Percentiles rank a stretch among this genome's conserved stretches.
Conservation (phyloP, 352 stramenopile species). For the Pythium myriotylum region DNA sequence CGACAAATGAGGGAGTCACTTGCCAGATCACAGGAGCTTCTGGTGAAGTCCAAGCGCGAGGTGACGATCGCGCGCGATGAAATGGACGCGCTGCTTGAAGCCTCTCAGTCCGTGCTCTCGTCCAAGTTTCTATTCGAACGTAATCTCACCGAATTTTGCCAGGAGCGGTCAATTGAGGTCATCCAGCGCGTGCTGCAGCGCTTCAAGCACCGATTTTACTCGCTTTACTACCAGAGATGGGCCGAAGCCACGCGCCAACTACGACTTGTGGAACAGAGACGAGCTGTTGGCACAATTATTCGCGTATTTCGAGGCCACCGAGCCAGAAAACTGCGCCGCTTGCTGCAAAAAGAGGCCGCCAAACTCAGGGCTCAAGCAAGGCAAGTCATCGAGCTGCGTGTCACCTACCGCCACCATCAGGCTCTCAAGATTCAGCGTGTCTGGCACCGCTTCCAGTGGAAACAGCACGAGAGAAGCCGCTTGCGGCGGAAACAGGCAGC, state of each 20-base stretch:
- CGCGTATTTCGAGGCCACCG: conserved; percentile 49
- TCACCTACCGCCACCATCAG: conserved; percentile 49
- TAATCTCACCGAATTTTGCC: conserved; percentile 45
- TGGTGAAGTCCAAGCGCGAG: conserved; percentile 31
- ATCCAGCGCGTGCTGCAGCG: conserved; percentile 43
- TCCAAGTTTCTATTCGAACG: conserved; percentile 63
- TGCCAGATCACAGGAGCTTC: conserved; percentile 17
- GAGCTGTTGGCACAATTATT: conserved; percentile 34
- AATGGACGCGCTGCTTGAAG: conserved; percentile 33
- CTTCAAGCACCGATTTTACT: conserved; percentile 60
- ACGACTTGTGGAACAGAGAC: conserved; percentile 32
- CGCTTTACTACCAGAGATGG: conserved; percentile 49
- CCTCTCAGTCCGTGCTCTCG: conserved; percentile 44
- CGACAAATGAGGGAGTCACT: conserved; percentile 34
- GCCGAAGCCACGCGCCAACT: conserved; percentile 22
- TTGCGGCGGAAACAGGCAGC: conserved; percentile 34
- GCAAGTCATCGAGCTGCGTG: conserved; percentile 40
- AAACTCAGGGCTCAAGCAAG: conserved; percentile 31
- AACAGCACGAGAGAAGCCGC: conserved; percentile 15
- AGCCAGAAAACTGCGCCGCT: conserved; percentile 29
- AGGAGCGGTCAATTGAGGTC: conserved; percentile 45
- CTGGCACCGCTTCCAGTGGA: conserved; percentile 43
- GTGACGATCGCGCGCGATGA: conserved; percentile 21
- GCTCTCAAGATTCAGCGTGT: conserved; percentile 51
- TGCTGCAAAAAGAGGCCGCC: conserved; percentile 31